Conservation (phyloP, 2,329 filamentous ascomycete species). For the Colletotrichum cereale region DNA sequence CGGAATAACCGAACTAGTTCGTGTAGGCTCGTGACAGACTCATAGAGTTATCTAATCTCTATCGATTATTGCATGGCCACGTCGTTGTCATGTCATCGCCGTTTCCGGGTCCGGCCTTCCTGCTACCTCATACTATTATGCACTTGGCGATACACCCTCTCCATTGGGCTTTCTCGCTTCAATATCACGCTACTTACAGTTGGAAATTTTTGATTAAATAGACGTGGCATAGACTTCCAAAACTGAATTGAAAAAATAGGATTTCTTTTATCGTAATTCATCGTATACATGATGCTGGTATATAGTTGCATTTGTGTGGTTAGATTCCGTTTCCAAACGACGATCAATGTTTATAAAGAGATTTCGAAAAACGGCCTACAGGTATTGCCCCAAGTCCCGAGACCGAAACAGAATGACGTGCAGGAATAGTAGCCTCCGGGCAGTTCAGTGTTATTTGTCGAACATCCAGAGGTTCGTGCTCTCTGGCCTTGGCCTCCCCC, state of each 20-base stretch:
- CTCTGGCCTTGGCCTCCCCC: not conserved
- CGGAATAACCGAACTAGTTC: not conserved
- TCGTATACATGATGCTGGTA: not conserved
- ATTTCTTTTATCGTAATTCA: not conserved
- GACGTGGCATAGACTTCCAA: fast-evolving
- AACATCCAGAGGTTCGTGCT: conserved; percentile 21
- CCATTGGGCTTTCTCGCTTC: not conserved
- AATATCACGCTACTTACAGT: too few relatives aligned
- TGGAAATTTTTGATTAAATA: fast-evolving
- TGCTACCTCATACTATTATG: fast-evolving
- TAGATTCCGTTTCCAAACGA: not conserved
- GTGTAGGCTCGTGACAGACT: too few relatives aligned
- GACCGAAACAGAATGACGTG: not conserved
- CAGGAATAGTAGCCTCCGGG: too few relatives aligned
- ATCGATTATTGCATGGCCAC: not conserved
- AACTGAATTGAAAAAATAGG: too few relatives aligned
- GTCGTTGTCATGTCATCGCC: too few relatives aligned
- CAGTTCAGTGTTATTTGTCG: not conserved
- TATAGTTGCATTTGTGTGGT: not conserved
- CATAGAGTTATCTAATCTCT: not conserved
- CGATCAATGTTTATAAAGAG: not conserved
- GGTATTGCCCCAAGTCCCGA: not conserved
- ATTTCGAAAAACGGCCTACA: not conserved
- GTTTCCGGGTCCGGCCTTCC: too few relatives aligned
- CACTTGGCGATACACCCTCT: not conserved